Conservation (phyloP, 1,284 basidiomycete species). For the Xerocomus minutiporus region DNA sequence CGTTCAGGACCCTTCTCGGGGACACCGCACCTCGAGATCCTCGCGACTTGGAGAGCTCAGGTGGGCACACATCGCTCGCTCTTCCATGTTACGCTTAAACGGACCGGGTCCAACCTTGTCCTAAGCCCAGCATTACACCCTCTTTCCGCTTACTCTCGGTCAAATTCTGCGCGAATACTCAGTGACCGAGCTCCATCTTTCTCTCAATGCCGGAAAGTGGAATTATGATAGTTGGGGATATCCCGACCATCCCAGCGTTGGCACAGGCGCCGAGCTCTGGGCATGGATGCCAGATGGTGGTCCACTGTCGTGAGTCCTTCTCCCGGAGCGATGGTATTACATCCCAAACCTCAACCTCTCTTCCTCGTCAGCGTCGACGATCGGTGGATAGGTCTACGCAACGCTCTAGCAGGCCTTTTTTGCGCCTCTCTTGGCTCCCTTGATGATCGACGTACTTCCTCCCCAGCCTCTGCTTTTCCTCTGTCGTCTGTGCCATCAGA, state of each 20-base stretch:
- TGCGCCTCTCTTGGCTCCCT: constrained; percentile 85
- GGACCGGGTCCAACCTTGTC: background rate
- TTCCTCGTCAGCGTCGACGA: constrained; percentile 52
- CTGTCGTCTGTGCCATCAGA: constrained; percentile 13
- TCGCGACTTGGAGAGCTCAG: constrained; percentile 42
- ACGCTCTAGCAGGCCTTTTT: constrained; percentile 88
- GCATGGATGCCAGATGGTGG: constrained; percentile 77
- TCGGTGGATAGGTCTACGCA: constrained; percentile 82
- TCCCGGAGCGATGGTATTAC: background rate
- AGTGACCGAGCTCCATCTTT: constrained; percentile 82
- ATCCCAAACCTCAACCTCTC: background rate
- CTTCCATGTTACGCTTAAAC: background rate
- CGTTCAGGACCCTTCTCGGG: constrained; percentile 66
- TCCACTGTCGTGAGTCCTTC: constrained; percentile 43
- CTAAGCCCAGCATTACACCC: constrained; percentile 72
- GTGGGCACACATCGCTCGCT: constrained; percentile 22
- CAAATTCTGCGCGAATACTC: constrained; percentile 83
- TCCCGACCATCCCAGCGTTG: constrained; percentile 71
- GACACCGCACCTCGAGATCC: constrained; percentile 49
- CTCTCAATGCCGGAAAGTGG: constrained; percentile 89
- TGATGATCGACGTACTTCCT: constrained; percentile 68
- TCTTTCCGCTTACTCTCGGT: constrained; percentile 83
- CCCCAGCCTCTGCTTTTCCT: constrained; percentile 51
- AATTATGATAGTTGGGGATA: constrained; percentile 82
- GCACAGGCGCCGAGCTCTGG: constrained; percentile 85